phyloP scores from a whole-genome alignment of 495 filamentous ascomycete genomes.

The Neurospora sublineolata region DNA sequence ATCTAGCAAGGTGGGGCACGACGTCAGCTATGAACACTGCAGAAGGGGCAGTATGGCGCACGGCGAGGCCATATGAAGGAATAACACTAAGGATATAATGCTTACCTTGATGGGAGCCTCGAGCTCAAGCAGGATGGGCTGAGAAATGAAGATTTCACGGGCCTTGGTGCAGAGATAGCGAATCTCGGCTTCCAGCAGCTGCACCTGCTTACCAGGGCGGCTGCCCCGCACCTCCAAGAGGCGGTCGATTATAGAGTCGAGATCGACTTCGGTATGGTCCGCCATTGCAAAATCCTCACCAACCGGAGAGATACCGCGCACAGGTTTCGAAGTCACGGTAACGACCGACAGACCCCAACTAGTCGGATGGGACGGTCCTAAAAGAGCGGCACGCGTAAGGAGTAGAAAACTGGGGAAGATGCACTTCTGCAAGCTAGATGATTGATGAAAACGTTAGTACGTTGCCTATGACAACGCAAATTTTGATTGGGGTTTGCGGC shows the following conservation, averaged over 20 bases:
- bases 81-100: slow-evolving; percentile 4
- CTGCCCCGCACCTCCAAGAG: slow-evolving; percentile 96
- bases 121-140: slow-evolving; percentile 93
- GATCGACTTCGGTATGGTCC: slow-evolving; percentile 92
- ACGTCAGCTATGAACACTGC: slow-evolving; percentile 7
- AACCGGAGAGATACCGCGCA: slow-evolving; percentile 30
- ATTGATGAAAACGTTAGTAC: background rate
- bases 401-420: slow-evolving; percentile 14
- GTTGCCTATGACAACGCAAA: background rate
- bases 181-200: slow-evolving; percentile 93
- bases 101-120: slow-evolving; percentile 97
- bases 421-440: slow-evolving; percentile 16
- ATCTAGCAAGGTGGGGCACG: slow-evolving; percentile 47
- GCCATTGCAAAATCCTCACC: slow-evolving; percentile 58
- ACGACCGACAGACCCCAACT: slow-evolving; percentile 19
- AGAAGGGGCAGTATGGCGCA: background rate
- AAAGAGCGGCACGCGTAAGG: slow-evolving; percentile 8
- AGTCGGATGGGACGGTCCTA: slow-evolving; percentile 5
- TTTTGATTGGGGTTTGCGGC: background rate
- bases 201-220: slow-evolving; percentile 95
- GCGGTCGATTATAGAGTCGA: slow-evolving; percentile 98
- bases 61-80: background rate
- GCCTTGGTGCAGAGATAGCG: slow-evolving; percentile 97
- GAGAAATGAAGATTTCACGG: slow-evolving; percentile 98
- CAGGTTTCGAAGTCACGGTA: slow-evolving; percentile 15